These are phyloP conservation scores for Plasmodium knowlesi DNA, from an alignment of 169 alveolate species.

Conservation along the genomic window DNA sequence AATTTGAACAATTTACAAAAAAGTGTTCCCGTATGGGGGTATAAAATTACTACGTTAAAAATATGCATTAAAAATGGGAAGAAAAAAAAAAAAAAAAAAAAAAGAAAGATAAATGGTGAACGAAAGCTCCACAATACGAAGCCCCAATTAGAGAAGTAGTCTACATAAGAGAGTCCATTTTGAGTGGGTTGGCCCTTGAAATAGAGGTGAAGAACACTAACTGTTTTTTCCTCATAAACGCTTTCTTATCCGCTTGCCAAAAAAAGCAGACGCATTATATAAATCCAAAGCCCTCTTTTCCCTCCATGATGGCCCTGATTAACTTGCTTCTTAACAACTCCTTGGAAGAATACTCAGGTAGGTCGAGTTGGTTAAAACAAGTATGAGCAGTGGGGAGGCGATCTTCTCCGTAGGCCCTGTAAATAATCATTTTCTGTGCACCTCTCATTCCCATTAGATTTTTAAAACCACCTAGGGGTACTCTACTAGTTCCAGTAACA, in stretches of 20 bases:
- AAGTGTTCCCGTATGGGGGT: neutral
- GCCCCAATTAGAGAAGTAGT: neutral
- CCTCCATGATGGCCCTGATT: slow-evolving; percentile 94
- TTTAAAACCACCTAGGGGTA: slow-evolving; percentile 99
- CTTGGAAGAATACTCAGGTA: slow-evolving; percentile 97
- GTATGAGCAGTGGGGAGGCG: slow-evolving; percentile 99
- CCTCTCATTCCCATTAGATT: slow-evolving; percentile 99
- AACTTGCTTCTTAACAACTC: slow-evolving; percentile 93
- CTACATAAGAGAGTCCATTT: neutral
- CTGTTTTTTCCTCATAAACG: neutral
- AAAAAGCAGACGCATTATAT: slow-evolving; percentile 76
- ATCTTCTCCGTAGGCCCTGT: slow-evolving; percentile 92
- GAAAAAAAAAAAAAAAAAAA: no score
- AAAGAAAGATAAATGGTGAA: neutral
- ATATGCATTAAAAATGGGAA: neutral
- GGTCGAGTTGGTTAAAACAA: slow-evolving; percentile 97
- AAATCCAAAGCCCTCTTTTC: slow-evolving; percentile 98
- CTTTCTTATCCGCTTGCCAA: neutral
- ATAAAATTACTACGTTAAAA: neutral
- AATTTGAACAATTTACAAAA: no score
- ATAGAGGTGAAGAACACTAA: neutral
- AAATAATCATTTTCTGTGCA: slow-evolving; percentile 96
- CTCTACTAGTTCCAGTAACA: slow-evolving; percentile 90
- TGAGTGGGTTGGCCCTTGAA: neutral
- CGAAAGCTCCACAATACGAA: neutral